Percentiles rank a stretch among this genome's conserved stretches.
These are phyloP conservation scores for Emergomyces orientalis DNA, from an alignment of 2,329 filamentous ascomycete genomes.

Conservation along the genomic window DNA sequence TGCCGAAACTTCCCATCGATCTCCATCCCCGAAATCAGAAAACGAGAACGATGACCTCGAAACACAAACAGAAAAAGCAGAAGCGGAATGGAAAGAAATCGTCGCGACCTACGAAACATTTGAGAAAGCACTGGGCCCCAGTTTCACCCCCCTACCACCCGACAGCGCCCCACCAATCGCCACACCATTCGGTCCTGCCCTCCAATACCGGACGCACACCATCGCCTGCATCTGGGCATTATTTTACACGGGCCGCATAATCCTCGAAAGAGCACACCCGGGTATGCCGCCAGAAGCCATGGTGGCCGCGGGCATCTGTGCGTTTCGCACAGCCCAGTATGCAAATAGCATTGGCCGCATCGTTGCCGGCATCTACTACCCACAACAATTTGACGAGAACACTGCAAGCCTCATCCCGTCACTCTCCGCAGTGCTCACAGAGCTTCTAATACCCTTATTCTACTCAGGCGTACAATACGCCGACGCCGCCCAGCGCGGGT, in stretches of 20 bases:
- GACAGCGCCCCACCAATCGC: slow-evolving; percentile 53
- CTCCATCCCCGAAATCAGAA: slow-evolving; percentile 18
- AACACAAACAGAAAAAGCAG: slow-evolving; percentile 56
- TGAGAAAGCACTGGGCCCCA: slow-evolving; percentile 40
- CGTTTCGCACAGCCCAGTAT: slow-evolving; percentile 58
- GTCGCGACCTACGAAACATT: slow-evolving; percentile 34
- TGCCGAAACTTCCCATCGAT: slow-evolving; percentile 36
- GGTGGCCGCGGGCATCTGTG: slow-evolving; percentile 71
- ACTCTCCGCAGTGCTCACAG: slow-evolving; percentile 71
- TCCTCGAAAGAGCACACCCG: slow-evolving; percentile 73
- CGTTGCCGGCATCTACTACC: slow-evolving; percentile 55
- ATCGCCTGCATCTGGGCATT: slow-evolving; percentile 82
- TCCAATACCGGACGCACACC: slow-evolving; percentile 77
- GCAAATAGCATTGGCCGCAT: slow-evolving; percentile 73
- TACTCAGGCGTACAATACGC: slow-evolving; percentile 76
- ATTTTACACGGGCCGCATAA: slow-evolving; percentile 74
- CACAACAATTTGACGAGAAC: slow-evolving; percentile 33
- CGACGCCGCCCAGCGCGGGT: slow-evolving; percentile 61
- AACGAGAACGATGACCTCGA: slow-evolving; percentile 45
- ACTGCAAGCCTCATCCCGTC: slow-evolving; percentile 60
- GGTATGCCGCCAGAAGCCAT: slow-evolving; percentile 86
- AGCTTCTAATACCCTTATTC: slow-evolving; percentile 73
- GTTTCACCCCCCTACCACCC: slow-evolving; percentile 64
- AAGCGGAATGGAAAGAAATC: slow-evolving; percentile 62
- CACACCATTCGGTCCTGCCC: slow-evolving; percentile 72